Base-by-base conservation (phyloP, 306 rosid genomes). In the Trifolium repens region DNA sequence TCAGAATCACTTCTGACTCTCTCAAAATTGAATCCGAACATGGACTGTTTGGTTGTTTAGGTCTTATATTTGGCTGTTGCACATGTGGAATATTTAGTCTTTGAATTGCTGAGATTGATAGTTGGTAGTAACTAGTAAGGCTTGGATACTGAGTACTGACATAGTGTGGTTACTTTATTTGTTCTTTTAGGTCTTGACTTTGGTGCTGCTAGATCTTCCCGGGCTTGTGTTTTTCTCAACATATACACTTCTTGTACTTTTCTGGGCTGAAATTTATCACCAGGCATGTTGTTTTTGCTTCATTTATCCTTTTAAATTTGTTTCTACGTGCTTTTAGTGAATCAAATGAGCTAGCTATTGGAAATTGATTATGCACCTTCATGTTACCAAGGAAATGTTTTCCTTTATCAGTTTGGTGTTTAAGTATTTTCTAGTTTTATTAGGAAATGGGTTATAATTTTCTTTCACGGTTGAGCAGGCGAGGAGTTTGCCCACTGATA, bases 241-340 rank as follows among this genome's bases (percentile, higher is more conserved):
- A 13, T 92, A 85, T 79, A 85, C 97, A 6, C 97, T 92, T 60
- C 89, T 93, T 46, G 98, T 89, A 71, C 94, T 93, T 73, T 92
- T 92, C 79, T 92, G 97, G 97, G 97, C 97, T 63, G 97, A 92
- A 84, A 92, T 92, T 63, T 92, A 92, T 85, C 92, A 90, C 73
- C 97, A 92, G 97, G 96, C 83, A 83, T 83, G 91, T 55, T 44
- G 39, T 68, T 64, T 5, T 65, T 19, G 59, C 11, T 55, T 53
- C 9, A 52, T 47, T 68, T 50, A 52, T 34, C 53, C 59, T 58
- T 16, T 8, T 39, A 9, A 15, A 67, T 16, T 46, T 32, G 4
- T 37, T 74, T 34, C 19, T 9, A 42, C 34, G 7, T 9, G 24
- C 63, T 54, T 54, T 55, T 44, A 44, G 13, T 15, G 15, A 9